phyloP scores from a whole-genome alignment of 129 eudicot genomes.

The Helianthus tuberosus region DNA sequence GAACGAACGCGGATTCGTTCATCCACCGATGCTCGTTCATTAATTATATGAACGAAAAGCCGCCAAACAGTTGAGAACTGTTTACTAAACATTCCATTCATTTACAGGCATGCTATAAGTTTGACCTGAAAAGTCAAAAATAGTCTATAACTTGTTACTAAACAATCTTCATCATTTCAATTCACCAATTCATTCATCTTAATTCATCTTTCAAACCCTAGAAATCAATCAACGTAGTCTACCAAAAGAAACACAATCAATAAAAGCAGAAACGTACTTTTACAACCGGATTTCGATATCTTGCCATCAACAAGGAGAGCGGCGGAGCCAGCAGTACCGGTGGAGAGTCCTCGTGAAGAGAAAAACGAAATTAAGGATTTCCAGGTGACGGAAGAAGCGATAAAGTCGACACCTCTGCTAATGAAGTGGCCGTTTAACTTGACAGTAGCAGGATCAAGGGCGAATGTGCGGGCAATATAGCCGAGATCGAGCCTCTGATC shows the following conservation, averaged over 20 bases:
- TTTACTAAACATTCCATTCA: too few species aligned
- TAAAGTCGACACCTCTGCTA: slow-evolving; percentile 68
- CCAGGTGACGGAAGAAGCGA: slow-evolving; percentile 93
- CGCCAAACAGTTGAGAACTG: too few species aligned
- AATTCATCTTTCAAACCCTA: too few species aligned
- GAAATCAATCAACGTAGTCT: too few species aligned
- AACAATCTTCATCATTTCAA: too few species aligned
- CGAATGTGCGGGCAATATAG: slow-evolving; percentile 64
- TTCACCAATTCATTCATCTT: too few species aligned
- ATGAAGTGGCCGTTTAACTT: slow-evolving; percentile 88
- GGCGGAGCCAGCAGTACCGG: slow-evolving; percentile 53
- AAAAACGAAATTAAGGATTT: slow-evolving; percentile 73
- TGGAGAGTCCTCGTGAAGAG: slow-evolving; percentile 60
- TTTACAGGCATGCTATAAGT: not conserved
- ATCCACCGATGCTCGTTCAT: too few species aligned
- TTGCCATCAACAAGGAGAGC: slow-evolving; percentile 71
- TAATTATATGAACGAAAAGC: too few species aligned
- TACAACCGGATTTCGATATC: slow-evolving; percentile 56
- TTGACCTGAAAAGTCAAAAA: not conserved
- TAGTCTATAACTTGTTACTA: not conserved
- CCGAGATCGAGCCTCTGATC: slow-evolving; percentile 71
- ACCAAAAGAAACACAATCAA: not conserved
- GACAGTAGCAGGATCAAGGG: slow-evolving; percentile 69
- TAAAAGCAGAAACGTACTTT: slow-evolving; percentile 47
- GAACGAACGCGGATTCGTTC: too few species aligned